A percentile compares a stretch with the other conserved stretches of the same genome.
phyloP scores from a whole-genome alignment of 2,329 filamentous ascomycete species.

The Penicillium hordei region DNA sequence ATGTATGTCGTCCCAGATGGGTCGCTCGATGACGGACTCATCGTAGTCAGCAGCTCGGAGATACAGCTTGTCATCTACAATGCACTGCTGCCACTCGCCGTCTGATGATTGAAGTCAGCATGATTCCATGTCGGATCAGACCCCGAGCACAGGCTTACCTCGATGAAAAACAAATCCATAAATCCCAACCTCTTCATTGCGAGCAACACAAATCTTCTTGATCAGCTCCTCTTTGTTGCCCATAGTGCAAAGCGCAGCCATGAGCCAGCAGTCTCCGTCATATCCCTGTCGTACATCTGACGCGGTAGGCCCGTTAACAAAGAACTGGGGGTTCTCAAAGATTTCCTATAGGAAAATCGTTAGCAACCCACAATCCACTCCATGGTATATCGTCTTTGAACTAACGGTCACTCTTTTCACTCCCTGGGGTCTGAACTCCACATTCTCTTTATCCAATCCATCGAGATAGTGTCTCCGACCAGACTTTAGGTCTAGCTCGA shows the following conservation, averaged over 20 bases:
- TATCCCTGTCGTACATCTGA: slow-evolving; percentile 77
- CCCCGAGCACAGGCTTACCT: slow-evolving; percentile 40
- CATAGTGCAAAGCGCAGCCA: slow-evolving; percentile 75
- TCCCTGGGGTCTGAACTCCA: slow-evolving; percentile 61
- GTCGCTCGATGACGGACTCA: slow-evolving; percentile 70
- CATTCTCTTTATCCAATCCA: slow-evolving; percentile 41
- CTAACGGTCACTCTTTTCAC: slow-evolving; percentile 66
- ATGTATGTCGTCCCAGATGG: slow-evolving; percentile 73
- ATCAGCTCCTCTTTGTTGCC: slow-evolving; percentile 71
- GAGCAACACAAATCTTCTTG: slow-evolving; percentile 70
- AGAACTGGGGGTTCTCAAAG: slow-evolving; percentile 75
- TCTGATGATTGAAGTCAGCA: slow-evolving; percentile 47
- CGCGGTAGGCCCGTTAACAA: slow-evolving; percentile 71
- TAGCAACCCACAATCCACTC: background rate
- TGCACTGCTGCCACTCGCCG: slow-evolving; percentile 87
- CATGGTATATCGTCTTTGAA: background rate
- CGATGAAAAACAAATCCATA: slow-evolving; percentile 84
- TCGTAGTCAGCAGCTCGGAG: slow-evolving; percentile 81
- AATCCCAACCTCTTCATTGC: slow-evolving; percentile 71
- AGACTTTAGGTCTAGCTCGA: slow-evolving; percentile 72
- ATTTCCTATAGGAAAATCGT: slow-evolving; percentile 60
- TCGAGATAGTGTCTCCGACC: slow-evolving; percentile 54
- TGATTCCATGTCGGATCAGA: background rate
- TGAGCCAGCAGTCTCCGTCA: slow-evolving; percentile 82
- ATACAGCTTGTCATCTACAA: slow-evolving; percentile 88